Evolutionary conservation across 1,139 yeast species (phyloP), one percentile per base, ranked within the genome.

Genomic region (Kodamaea suecica): DNA sequence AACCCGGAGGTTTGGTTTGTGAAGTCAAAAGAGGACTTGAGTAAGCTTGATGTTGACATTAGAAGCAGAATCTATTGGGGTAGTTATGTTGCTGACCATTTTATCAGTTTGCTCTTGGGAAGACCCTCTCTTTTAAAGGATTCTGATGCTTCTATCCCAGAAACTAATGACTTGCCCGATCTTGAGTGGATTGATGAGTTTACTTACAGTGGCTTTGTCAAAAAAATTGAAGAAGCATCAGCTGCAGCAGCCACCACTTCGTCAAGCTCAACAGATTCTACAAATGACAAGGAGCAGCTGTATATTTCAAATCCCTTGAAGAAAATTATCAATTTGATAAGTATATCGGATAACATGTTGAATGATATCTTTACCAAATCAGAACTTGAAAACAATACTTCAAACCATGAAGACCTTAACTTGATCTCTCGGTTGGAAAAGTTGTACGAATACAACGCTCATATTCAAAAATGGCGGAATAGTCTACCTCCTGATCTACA

Each of bases 21-120:
- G 23, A 53, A 53, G 34, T 48, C 50, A 4, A 47, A 46, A 12
- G 65, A 61, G 34, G 55, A 54, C 23, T 45, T 63, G 33, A 50
- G 55, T 34, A 55, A 57, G 2, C 52, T 69, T 24, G 80, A 76
- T 48, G 65, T 73, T 10, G 76, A 72, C 28, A 78, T 79, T 38
- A 61, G 82, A 42, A 70, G 78, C 29, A 59, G 85, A 42, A 75
- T 79, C 7, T 79, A 76, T 50, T 79, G 85, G 85, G 84, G 85
- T 2, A 70, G 80, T 36, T 79, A 74, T 47, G 63, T 78, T 42
- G 81, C 83, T 3, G 85, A 79, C 48, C 82, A 78, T 48, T 76
- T 78, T 45, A 74, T 78, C 17, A 72, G 80, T 50, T 55, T 78
- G 33, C 59, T 78, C 34, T 53, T 78, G 34, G 84, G 85, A 2